Evolutionary conservation across 257 asterid species (phyloP).

Genomic region (Forsythia suspensa): DNA sequence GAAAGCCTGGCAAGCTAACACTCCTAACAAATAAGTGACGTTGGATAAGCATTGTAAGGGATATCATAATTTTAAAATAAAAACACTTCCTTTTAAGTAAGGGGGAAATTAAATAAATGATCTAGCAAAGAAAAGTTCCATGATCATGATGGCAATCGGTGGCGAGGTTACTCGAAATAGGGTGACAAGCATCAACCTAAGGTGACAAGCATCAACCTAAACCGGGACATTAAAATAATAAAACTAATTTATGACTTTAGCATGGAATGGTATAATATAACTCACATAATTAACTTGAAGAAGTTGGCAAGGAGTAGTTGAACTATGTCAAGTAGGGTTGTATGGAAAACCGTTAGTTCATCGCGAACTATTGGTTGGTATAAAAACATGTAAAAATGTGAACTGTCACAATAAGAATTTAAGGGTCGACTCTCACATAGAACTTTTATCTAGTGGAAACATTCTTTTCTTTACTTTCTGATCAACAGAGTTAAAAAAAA

Average conservation of each 20-base stretch:
- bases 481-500: background rate
- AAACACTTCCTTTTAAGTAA: background rate
- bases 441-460: background rate
- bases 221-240: background rate
- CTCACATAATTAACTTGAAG: background rate
- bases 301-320: background rate
- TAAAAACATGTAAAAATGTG: background rate
- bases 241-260: background rate
- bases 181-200: background rate
- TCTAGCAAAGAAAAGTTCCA: no score
- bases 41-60: background rate
- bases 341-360: background rate
- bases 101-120: background rate
- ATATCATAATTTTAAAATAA: no score
- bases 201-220: background rate
- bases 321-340: background rate
- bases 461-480: background rate
- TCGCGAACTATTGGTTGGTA: background rate
- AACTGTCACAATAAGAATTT: background rate
- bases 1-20: background rate
- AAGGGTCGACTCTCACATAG: background rate
- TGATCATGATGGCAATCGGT: background rate
- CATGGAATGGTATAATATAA: background rate
- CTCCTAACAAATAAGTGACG: background rate
- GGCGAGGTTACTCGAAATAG: background rate